Conservation (phyloP, 306 rosid genomes). For the Cucumis hystrix region DNA sequence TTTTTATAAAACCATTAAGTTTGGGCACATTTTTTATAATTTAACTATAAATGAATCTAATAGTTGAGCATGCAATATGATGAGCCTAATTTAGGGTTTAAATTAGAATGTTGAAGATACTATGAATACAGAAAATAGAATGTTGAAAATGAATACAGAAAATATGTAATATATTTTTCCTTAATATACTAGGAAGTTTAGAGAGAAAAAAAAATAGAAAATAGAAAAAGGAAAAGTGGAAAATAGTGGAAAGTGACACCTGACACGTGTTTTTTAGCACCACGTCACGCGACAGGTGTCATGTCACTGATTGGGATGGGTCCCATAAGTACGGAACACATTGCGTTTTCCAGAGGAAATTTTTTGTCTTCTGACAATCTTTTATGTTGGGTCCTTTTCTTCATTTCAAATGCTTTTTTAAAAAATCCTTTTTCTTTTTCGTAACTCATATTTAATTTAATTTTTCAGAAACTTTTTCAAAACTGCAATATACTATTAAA, state of each 20-base stretch:
- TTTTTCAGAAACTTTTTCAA: too few species aligned
- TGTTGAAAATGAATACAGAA: not conserved
- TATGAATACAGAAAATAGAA: not conserved
- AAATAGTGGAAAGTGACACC: not conserved
- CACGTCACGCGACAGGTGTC: constrained; percentile 6
- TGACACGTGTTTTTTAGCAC: not conserved
- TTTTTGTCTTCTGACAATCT: not conserved
- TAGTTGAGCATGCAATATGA: too few species aligned
- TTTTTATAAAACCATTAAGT: too few species aligned
- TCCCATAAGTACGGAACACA: constrained; percentile 1
- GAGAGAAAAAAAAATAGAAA: not conserved
- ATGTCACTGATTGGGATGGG: not conserved
- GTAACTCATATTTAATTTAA: too few species aligned
- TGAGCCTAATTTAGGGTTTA: too few species aligned
- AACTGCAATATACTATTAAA: too few species aligned
- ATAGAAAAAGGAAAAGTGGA: not conserved
- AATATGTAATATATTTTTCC: too few species aligned
- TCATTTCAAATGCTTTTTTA: not conserved
- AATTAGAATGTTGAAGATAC: not conserved
- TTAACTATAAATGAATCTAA: too few species aligned
- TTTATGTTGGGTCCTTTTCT: not conserved
- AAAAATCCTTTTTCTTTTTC: too few species aligned
- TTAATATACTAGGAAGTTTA: not conserved
- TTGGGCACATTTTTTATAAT: too few species aligned
- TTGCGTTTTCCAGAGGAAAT: not conserved